Conservation (phyloP, 495 filamentous ascomycete species). For the Hamigera avellanea region DNA sequence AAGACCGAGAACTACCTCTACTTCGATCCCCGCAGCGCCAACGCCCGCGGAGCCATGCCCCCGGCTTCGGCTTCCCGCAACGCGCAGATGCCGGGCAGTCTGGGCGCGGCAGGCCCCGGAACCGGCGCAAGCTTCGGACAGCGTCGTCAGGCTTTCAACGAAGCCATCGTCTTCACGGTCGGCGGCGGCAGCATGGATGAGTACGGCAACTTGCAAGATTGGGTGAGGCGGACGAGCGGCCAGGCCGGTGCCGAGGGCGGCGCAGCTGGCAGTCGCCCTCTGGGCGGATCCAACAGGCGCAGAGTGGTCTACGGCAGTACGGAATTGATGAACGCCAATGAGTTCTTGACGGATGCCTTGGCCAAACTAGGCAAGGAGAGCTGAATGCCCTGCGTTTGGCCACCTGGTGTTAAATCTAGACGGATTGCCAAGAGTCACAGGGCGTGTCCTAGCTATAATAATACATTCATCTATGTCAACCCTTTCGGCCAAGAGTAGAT, state of each 20-base stretch:
- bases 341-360: slow-evolving; percentile 75
- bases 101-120: slow-evolving; percentile 40
- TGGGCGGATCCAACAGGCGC: slow-evolving; percentile 37
- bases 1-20: slow-evolving; percentile 99
- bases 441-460: no score
- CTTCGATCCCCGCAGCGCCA: slow-evolving; percentile 89
- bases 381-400: no score
- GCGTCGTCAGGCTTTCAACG: slow-evolving; percentile 82
- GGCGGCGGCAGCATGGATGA: slow-evolving; percentile 98
- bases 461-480: no score
- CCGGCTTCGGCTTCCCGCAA: slow-evolving; percentile 47
- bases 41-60: slow-evolving; percentile 87
- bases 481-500: no score
- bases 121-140: slow-evolving; percentile 87
- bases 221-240: slow-evolving; percentile 66
- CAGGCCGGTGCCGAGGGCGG: slow-evolving; percentile 36
- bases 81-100: slow-evolving; percentile 35
- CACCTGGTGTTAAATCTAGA: no score
- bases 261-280: slow-evolving; percentile 21
- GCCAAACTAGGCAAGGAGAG: slow-evolving; percentile 64
- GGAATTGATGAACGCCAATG: slow-evolving; percentile 79
- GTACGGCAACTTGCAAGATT: slow-evolving; percentile 95
- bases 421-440: no score
- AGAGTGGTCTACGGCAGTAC: slow-evolving; percentile 94
- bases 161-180: slow-evolving; percentile 94